Evolutionary conservation across 2,329 filamentous ascomycete species (phyloP), one percentile per base, ranked within the genome.

Genomic region (Neonectria hederae): DNA sequence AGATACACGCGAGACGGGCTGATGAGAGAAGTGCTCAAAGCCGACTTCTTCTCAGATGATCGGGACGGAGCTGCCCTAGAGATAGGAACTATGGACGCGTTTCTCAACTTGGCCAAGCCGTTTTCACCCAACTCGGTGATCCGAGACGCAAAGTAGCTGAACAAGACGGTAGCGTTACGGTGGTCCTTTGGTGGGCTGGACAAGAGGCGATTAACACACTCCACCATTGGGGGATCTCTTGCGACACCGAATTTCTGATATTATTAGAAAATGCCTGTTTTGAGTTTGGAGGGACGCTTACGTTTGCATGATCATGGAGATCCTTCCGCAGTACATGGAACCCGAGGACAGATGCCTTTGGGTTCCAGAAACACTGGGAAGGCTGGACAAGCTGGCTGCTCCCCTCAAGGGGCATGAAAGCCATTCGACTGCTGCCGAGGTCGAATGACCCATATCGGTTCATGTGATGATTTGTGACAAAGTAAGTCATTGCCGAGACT

Each of bases 131-230:
- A 82, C 69, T 98, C 94, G 7, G 85, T 85, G 5, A 94, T 81
- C 24, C 96, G 89, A 57, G 87, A 87, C 6, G 93, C 89, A 72
- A 99, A 91, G 77, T 99, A 99, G 45, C 87, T 85, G 74, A 97
- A 99, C 6, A 97, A 77, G 3, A 85, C 84, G 43, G 87, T 84
- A 0, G 95, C 96, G 62, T 90, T 87, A 8, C 82, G 79, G 22
- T 86, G 84, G 42, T 86, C 89, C 60, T 84, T 83, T 1, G 96
- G 95, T 32, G 94, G 94, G 3, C 86, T 87, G 30, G 86, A 84
- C 28, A 95, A 81, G 43, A 99, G 82, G 26, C 88, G 86, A 43
- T 91, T 89, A 13, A 97, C 87, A 74, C 94, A 97, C 26, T 90
- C 87, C 1, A 84, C 83, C 65, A 98, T 91, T 0, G 90, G 88